Conservation (phyloP, 441 rosid genomes). For the Populus hybrid region DNA sequence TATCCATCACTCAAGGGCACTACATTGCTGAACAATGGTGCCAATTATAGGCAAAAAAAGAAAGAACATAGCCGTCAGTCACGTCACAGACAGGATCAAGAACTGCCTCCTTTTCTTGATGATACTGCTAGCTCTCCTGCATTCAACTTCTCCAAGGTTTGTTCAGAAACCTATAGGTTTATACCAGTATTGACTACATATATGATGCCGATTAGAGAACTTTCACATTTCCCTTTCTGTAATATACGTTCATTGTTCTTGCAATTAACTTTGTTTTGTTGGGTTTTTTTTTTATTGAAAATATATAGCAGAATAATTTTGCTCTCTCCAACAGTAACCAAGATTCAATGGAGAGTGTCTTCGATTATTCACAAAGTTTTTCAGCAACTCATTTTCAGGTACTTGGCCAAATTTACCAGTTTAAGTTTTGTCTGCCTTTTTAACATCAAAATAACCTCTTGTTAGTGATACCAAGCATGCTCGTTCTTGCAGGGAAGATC, state of each 20-base stretch:
- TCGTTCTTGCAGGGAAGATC: constrained; percentile 50
- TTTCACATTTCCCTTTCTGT: not conserved
- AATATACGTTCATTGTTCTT: not conserved
- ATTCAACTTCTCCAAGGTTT: constrained; percentile 48
- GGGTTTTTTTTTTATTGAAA: not conserved
- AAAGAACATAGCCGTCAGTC: constrained; percentile 27
- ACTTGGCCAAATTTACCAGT: not conserved
- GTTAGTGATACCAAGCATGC: not conserved
- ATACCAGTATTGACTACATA: too few species aligned
- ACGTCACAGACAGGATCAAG: constrained; percentile 25
- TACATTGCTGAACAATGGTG: too few species aligned
- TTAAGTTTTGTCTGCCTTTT: not conserved
- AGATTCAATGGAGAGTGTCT: constrained; percentile 47
- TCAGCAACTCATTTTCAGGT: constrained; percentile 77
- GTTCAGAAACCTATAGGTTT: too few species aligned
- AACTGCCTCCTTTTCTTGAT: constrained; percentile 54
- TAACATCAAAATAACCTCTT: not conserved
- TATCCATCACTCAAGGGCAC: too few species aligned
- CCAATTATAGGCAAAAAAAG: constrained; percentile 31
- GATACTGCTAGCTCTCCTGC: constrained; percentile 92
- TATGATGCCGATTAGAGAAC: not conserved
- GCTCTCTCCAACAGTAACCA: constrained; percentile 23
- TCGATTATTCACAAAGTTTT: constrained; percentile 62
- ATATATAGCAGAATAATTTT: constrained; percentile 36
- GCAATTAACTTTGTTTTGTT: not conserved